Percentiles rank a stretch among this genome's conserved stretches.
These are phyloP conservation scores for Eucalyptus decipiens DNA, from an alignment of 345 rosid species.

Conservation along the genomic window DNA sequence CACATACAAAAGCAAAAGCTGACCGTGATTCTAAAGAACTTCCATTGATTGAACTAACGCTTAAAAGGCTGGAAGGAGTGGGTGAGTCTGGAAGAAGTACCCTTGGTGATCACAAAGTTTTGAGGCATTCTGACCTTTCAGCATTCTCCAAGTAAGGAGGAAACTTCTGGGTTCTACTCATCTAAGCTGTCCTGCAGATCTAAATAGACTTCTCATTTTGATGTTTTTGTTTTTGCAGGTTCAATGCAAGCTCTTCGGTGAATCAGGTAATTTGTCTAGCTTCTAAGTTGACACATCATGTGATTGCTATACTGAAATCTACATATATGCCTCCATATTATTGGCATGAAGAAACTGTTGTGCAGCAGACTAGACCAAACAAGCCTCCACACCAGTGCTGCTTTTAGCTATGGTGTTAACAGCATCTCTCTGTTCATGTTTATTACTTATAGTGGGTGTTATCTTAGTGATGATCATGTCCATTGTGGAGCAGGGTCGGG, in stretches of 20 bases:
- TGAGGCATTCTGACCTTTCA: slow-evolving; percentile 60
- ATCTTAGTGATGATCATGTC: not conserved
- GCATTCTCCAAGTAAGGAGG: slow-evolving; percentile 64
- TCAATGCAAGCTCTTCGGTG: slow-evolving; percentile 41
- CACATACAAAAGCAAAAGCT: slow-evolving; percentile 19
- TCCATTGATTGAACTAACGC: slow-evolving; percentile 31
- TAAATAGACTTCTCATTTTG: not conserved
- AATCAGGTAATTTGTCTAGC: slow-evolving; percentile 29
- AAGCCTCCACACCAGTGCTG: not conserved
- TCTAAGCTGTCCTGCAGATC: not conserved
- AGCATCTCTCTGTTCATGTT: not conserved
- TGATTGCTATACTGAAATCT: not conserved
- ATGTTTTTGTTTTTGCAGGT: slow-evolving; percentile 20
- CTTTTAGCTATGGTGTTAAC: not conserved
- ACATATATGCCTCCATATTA: not conserved
- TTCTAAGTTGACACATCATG: not conserved
- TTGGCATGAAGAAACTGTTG: not conserved
- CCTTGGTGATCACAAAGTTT: slow-evolving; percentile 27
- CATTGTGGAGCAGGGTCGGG: slow-evolving; percentile 22
- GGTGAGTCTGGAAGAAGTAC: slow-evolving; percentile 16
- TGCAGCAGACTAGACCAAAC: not conserved
- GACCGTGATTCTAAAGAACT: slow-evolving; percentile 14
- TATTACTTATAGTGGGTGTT: not conserved
- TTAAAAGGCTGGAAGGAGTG: slow-evolving; percentile 24
- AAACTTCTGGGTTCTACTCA: not conserved